A percentile compares a stretch with the other conserved stretches of the same genome.
Evolutionary conservation across 805 yeast genomes (phyloP).

Genomic region (Lipomyces yamanashiensis): DNA sequence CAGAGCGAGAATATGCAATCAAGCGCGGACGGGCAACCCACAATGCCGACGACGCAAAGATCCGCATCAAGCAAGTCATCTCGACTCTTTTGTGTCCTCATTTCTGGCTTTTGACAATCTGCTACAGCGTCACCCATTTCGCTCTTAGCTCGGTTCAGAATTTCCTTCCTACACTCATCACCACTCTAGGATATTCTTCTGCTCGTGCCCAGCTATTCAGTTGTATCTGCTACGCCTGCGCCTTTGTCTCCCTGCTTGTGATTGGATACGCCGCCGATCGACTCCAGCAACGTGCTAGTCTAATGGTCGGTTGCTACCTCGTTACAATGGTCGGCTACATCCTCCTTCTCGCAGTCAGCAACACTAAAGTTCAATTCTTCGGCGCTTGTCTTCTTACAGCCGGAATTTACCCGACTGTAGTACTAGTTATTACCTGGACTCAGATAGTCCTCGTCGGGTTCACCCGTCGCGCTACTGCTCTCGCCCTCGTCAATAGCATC

Average conservation of each 20-base stretch:
- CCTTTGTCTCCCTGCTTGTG: constrained; percentile 67
- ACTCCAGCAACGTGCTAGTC: constrained; percentile 46
- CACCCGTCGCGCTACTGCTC: constrained; percentile 66
- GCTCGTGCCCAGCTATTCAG: constrained; percentile 77
- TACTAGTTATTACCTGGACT: constrained; percentile 5
- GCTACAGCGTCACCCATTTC: constrained; percentile 10
- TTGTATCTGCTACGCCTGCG: constrained; percentile 80
- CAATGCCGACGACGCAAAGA: constrained; percentile 12
- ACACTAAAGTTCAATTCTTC: constrained; percentile 52
- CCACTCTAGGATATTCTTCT: constrained; percentile 65
- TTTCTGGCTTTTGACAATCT: constrained; percentile 7
- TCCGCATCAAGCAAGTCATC: constrained; percentile 2
- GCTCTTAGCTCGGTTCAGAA: constrained; percentile 1
- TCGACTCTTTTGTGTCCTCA: constrained; percentile 1
- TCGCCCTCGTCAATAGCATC: constrained; percentile 66
- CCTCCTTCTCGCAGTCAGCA: constrained; percentile 54
- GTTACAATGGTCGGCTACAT: constrained; percentile 60
- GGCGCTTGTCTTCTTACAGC: constrained; percentile 62
- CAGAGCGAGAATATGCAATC: constrained; percentile 6
- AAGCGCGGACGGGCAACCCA: constrained; percentile 14
- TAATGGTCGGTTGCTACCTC: constrained; percentile 38
- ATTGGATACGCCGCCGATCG: constrained; percentile 67
- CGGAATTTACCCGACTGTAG: constrained; percentile 14
- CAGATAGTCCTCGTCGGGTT: constrained; percentile 58
- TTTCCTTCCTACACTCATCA: constrained; percentile 69